Evolutionary conservation across 495 filamentous ascomycete species (phyloP), one percentile per base, ranked within the genome.

Genomic region (Physcia stellaris): DNA sequence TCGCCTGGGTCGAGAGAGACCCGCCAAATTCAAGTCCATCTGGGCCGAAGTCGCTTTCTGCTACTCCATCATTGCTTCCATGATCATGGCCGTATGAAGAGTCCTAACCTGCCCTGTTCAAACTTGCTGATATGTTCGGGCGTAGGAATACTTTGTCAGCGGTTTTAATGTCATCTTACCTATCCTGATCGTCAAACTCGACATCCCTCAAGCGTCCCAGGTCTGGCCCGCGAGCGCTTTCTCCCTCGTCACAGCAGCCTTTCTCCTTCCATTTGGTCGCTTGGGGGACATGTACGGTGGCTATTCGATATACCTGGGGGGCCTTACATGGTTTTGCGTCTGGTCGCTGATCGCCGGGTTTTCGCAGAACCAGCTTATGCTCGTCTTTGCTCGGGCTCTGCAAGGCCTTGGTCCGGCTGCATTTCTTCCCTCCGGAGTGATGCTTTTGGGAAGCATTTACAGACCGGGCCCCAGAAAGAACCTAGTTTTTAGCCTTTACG

Each of bases 391-490:
- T 41, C 75, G 86, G 28, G 86, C 82, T 1, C 61, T 90, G 35
- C 81, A 82, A 51, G 86, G 86, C 4, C 58, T 94, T 1, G 86
- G 81, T 0, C 69, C 82, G 0, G 80, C 82, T 12, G 82, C 83
- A 0, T 85, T 82, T 34, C 58, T 90, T 16, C 84, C 85, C 2
- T 75, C 80, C 2, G 71, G 80, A 10, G 67, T 94, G 10, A 83
- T 84, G 67, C 68, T 94, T 11, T 57, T 94, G 10, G 83, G 83
- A 2, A 80, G 75, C 49, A 73, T 73, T 2, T 94, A 94, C 50
- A 68, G 86, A 5, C 86, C 86, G 0, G 86, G 85, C 0, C 83
- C 83, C 5, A 64, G 86, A 9, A 93, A 93, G 60, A 94, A 93
- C 49, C 45, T 90, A 11, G 72, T 90, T 0, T 93, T 92, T 53